Evolutionary conservation across 805 yeast species (phyloP), one percentile per base, ranked within the genome.

Genomic region (Metschnikowia hibisci): DNA sequence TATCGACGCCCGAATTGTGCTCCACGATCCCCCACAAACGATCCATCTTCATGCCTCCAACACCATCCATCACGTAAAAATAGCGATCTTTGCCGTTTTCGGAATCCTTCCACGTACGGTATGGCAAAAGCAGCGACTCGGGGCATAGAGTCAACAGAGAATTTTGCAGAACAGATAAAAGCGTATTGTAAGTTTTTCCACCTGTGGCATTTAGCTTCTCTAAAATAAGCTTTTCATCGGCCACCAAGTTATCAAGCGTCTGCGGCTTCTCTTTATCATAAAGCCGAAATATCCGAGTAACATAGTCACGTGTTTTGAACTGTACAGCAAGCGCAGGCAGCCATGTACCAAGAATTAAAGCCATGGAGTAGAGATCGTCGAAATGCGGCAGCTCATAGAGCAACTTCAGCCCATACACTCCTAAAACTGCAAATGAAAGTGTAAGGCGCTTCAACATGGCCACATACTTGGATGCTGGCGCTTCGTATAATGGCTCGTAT

Each of bases 11-110:
- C 36, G 80, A 69, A 46, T 82, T 80, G 38, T 67, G 66, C 57
- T 87, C 95, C 1, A 84, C 78, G n/a, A 85, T 76, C 0, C 90
- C 88, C 91, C 95, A 83, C 4, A 87, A 63, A 42, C 96, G 67
- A 54, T 87, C 93, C 95, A 87, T 87, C 50, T 79, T 78, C 58
- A 84, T 65, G 2, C 95, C 95, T 2, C 95, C 93, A 34, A 84
- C 68, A 50, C 86, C 83, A 55, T 87, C 95, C 12, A 73, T 76
- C 2, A 87, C 76, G 54, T 80, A 84, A 58, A 69, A 80, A 13
- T 64, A 60, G 37, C 75, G 65, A 8, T 62, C 58, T 4, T 54
- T 50, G 1, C 66, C 66, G 5, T 68, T 50, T 23, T 61, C 63
- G 11, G 53, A 52, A 33, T 73, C 74, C 27, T 66, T 58, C 71